Base-by-base conservation (phyloP, 805 yeast species). In the Spencermartinsiella europaea region DNA sequence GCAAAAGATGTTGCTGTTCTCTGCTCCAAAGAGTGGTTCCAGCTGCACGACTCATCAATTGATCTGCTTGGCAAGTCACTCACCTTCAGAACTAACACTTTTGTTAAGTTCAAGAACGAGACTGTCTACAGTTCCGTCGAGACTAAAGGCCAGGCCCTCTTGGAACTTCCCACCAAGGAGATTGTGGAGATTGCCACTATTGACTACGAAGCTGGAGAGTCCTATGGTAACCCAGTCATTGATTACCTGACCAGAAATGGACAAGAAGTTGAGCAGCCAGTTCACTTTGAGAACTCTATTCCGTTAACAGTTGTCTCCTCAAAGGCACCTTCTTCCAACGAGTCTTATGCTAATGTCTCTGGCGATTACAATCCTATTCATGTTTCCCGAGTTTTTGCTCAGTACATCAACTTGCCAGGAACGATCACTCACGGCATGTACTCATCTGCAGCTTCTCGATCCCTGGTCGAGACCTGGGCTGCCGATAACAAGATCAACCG, bases 381-480 rank as follows among this genome's bases (percentile, higher is more conserved):
- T 67, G 98, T 95, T 51, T 85, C 95, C 31, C 83, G 95, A 65
- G 93, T 88, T 43, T 93, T 93, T 70, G 90, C 99, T 47, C 76
- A 81, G 52, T 93, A 93, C 65, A 98, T 96, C 38, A 81, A 81
- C 62, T 76, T 93, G 63, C 96, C 96, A 49, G 99, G 99, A 57
- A 93, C 98, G 34, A 93, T 93, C 61, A 93, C 99, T 33, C 99
- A 95, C 64, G 99, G 99, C 66, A 95, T 93, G 99, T 95, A 80
- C 77, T 86, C 97, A 17, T 85, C 95, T 64, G 99, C 97, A 52
- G 78, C 95, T 53, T 91, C 90, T 57, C 84, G 99, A 74, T 80
- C 95, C 28, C 77, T 89, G 64, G 96, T 93, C 58, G 99, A 93
- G 73, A 85, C 87, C 68, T 90, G 96, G 88, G 99, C 99, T 54